Base-by-base conservation (phyloP, 441 rosid genomes). In the Raphanus hybrid region DNA sequence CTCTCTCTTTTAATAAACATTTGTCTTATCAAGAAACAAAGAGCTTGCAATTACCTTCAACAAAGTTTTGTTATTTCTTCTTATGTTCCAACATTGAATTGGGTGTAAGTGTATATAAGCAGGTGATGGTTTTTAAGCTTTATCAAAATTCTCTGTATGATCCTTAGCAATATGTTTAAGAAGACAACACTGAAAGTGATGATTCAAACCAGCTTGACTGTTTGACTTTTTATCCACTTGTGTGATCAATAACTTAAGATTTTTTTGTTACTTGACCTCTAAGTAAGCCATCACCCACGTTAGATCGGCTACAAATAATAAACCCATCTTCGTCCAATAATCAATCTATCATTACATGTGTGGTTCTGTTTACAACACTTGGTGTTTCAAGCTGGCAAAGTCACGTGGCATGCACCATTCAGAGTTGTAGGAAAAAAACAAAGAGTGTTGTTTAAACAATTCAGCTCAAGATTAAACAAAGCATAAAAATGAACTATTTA, bases 31-130 rank as follows among this genome's bases (percentile, higher is more conserved):
- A 29, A 32, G 71, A 48, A 61, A 59, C 69, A 66, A 16, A 66
- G 59, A 37, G 74, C 69, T 73, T 60, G 69, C 70, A 50, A 32
- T 29, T 60, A 69, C 54, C 50, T 48, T 48, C 11, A 66, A 59
- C 11, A 61, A 60, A 72, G 64, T 50, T 70, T 71, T 78, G 72
- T 15, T 69, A 10, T 8, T 15, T 52, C 18, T 69, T 68, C 54
- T 37, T 52, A 57, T 72, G 63, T 71, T 64, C 60, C 32, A 20
- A n/a, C 64, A 58, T 60, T 50, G 43, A 23, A 65, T 23, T 57
- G 48, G 59, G 69, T 6, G 48, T 34, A 60, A 45, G 69, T 66
- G 63, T 60, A 61, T 54, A 64, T 37, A 54, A 41, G 43, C 59
- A 16, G 75, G 75, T 37, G n/a, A 63, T 61, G 16, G 43, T 27